Evolutionary conservation across 495 filamentous ascomycete genomes (phyloP).

Genomic region (Podospora pseudoanserina): DNA sequence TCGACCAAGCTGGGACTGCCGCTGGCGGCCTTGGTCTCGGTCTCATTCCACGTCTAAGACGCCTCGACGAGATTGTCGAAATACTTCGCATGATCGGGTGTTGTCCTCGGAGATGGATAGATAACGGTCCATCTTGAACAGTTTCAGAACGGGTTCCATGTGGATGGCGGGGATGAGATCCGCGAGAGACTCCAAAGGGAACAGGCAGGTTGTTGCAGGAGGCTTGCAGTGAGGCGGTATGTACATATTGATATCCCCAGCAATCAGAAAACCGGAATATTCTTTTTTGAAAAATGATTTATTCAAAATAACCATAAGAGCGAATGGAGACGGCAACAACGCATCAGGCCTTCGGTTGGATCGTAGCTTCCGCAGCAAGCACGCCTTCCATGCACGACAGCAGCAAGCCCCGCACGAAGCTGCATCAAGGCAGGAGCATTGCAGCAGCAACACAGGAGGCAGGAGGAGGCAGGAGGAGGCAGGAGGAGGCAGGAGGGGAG

Average conservation of each 20-base stretch:
- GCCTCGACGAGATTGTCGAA: not conserved
- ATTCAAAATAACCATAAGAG: not conserved
- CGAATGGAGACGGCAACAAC: slow-evolving; percentile 4
- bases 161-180: not conserved
- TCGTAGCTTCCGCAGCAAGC: slow-evolving; percentile 14
- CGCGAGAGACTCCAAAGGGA: not conserved
- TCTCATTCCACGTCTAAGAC: not conserved
- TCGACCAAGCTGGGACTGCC: not conserved
- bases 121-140: not conserved
- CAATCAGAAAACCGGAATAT: slow-evolving; percentile 1
- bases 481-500: not conserved
- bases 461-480: slow-evolving; percentile 7
- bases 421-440: slow-evolving; percentile 8
- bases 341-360: slow-evolving; percentile 23
- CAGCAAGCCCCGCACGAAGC: slow-evolving; percentile 19
- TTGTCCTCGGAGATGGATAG: not conserved
- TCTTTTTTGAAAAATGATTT: slow-evolving; percentile 2
- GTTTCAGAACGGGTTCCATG: not conserved
- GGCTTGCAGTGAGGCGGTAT: slow-evolving; percentile 3
- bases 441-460: not conserved
- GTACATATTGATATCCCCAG: not conserved
- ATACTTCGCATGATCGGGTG: not conserved
- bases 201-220: not conserved
- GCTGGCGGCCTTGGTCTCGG: not conserved
- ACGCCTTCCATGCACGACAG: slow-evolving; percentile 22